Conservation (phyloP, 257 asterid genomes). For the Striga asiatica region DNA sequence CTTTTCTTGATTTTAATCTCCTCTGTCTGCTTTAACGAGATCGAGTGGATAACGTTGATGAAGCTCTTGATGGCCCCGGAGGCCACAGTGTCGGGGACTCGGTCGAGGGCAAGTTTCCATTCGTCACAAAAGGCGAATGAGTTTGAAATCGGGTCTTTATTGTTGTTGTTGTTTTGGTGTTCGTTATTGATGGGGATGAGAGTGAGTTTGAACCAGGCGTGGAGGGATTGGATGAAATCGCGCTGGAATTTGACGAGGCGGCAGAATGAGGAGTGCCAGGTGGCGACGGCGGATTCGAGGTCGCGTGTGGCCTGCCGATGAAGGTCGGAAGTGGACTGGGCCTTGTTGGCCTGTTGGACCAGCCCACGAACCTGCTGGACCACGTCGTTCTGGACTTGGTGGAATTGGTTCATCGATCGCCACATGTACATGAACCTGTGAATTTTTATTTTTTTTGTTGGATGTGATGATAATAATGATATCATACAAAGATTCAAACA, state of each 20-base stretch:
- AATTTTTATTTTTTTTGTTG: background rate
- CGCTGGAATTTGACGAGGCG: slow-evolving; percentile 70
- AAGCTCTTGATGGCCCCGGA: slow-evolving; percentile 95
- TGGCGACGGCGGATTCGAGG: slow-evolving; percentile 78
- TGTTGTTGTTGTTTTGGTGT: slow-evolving; percentile 14
- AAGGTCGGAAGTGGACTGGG: slow-evolving; percentile 69
- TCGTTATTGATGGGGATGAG: slow-evolving; percentile 36
- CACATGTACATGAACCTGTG: slow-evolving; percentile 99
- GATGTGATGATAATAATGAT: no score
- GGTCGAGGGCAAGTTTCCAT: slow-evolving; percentile 89
- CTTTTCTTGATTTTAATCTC: slow-evolving; percentile 80
- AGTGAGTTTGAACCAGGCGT: slow-evolving; percentile 89
- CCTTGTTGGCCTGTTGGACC: slow-evolving; percentile 40
- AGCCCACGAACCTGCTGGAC: slow-evolving; percentile 97
- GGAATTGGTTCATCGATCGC: slow-evolving; percentile 90
- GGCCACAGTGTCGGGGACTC: slow-evolving; percentile 87
- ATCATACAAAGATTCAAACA: no score
- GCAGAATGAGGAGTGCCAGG: slow-evolving; percentile 91
- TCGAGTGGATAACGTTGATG: slow-evolving; percentile 77
- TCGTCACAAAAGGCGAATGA: slow-evolving; percentile 68
- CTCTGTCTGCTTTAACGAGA: slow-evolving; percentile 60
- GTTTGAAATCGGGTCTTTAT: slow-evolving; percentile 27
- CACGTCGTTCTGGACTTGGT: slow-evolving; percentile 69
- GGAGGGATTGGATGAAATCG: slow-evolving; percentile 60
- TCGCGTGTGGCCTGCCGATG: slow-evolving; percentile 92